Conservation (phyloP, 2,329 filamentous ascomycete species). For the Verticillium nubilum region DNA sequence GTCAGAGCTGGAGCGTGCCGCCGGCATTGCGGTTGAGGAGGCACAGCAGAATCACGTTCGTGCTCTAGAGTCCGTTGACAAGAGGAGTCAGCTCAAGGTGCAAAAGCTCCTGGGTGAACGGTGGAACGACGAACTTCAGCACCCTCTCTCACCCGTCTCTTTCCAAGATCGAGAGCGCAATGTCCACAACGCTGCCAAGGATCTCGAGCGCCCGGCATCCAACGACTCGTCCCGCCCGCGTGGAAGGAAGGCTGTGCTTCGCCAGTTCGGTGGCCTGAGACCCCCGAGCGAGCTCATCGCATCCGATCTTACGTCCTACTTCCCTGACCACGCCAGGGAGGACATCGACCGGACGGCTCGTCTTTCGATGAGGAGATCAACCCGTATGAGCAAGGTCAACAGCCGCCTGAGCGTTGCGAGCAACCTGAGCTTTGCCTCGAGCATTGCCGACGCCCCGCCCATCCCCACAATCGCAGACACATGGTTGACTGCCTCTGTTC, state of each 20-base stretch:
- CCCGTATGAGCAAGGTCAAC: conserved; percentile 85
- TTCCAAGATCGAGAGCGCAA: conserved; percentile 66
- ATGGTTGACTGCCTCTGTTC: conserved; percentile 67
- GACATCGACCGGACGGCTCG: conserved; percentile 95
- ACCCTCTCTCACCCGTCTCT: conserved; percentile 79
- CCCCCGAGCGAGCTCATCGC: conserved; percentile 97
- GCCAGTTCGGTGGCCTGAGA: conserved; percentile 84
- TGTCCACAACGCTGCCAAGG: conserved; percentile 52
- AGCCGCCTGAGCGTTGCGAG: conserved; percentile 91
- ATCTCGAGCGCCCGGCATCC: conserved; percentile 50
- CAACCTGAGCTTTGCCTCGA: conserved; percentile 88
- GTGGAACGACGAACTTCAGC: conserved; percentile 73
- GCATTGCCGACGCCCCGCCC: conserved; percentile 85
- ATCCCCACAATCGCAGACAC: conserved; percentile 93
- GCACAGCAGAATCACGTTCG: conserved; percentile 66
- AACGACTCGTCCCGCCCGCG: conserved; percentile 38
- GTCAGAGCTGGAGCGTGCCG: conserved; percentile 80
- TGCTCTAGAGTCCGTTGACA: conserved; percentile 59
- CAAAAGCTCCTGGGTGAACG: conserved; percentile 85
- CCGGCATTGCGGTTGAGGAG: conserved; percentile 85
- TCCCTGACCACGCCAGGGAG: conserved; percentile 89
- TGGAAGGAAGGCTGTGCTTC: conserved; percentile 50
- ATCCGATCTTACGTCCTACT: conserved; percentile 93
- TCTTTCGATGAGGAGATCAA: conserved; percentile 84
- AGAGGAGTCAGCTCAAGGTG: conserved; percentile 79